Base-by-base conservation (phyloP, 257 asterid genomes). In the Capsicum pubescens region DNA sequence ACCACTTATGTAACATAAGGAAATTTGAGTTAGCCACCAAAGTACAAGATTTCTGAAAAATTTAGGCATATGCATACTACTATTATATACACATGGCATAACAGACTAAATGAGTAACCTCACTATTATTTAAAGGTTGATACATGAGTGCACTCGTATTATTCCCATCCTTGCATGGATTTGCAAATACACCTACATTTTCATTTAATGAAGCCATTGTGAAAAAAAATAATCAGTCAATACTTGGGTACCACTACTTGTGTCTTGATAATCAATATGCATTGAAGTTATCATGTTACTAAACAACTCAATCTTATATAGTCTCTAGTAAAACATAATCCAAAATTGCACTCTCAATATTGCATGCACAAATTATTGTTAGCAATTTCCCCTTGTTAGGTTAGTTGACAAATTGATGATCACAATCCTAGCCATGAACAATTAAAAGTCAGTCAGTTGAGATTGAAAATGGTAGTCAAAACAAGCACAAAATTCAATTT, bases 181-280 rank as follows among this genome's bases (percentile, higher is more conserved):
- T 97, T 82, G 99, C 98, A 89, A 95, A 91, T 83, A 90, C 95
- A 85, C 98, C 83, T 55, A 98, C 98, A 79, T 89, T 90, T 87
- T 93, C 98, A 88, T 92, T 92, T 84, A 97, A 83, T 84, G 94
- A 89, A 89, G 98, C 98, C 98, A 97, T 93, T 39, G 99, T 95
- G 89, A 93, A 95, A 71, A 98, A 91, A 95, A 97, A 90, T 95
- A 87, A 87, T 97, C 99, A 32, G 97, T 95, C 98, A 93, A 94
- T 84, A 97, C 95, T 83, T 96, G 95, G 87, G 98, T 96, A 83
- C 98, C 95, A 82, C 91, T 93, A 89, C 97, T 92, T 16, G 99
- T 95, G 87, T 97, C 99, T 86, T 97, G 99, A 87, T 93, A 97
- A 88, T 97, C 99, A 82, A 87, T 92, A 98, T 95, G 98, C 93